These are phyloP conservation scores for Globisporangium solare DNA, from an alignment of 352 stramenopile species.

Conservation along the genomic window DNA sequence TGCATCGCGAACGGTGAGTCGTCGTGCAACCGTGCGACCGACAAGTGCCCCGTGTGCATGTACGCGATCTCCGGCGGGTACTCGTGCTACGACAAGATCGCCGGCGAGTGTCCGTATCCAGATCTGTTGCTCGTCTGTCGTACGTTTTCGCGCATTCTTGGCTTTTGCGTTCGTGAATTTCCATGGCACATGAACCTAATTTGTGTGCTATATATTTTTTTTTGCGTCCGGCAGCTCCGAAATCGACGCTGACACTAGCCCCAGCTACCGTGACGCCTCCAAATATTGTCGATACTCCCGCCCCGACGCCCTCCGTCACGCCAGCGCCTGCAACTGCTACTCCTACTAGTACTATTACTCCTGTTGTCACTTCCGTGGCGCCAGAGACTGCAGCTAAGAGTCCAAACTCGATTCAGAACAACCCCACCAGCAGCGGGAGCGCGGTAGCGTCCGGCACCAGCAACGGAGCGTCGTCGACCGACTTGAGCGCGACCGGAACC, in stretches of 20 bases:
- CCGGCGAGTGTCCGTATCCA: constrained; percentile 31
- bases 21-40: constrained; percentile 36
- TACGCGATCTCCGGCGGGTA: constrained; percentile 59
- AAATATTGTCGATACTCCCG: constrained; percentile 7
- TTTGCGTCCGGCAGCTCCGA: constrained; percentile 2
- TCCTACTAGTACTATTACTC: constrained; percentile 1
- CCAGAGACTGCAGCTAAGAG: background rate
- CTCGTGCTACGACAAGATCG: constrained; percentile 63
- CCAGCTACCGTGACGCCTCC: constrained; percentile 14
- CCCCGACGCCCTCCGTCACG: constrained; percentile 4
- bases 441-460: background rate
- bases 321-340: constrained; percentile 1
- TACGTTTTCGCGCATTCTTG: constrained; percentile 4
- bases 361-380: background rate
- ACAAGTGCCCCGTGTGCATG: constrained; percentile 54
- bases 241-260: background rate
- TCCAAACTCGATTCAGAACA: constrained; percentile 9
- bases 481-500: background rate
- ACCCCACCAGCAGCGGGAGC: constrained; percentile 2
- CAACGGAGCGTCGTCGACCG: background rate
- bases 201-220: constrained; percentile 4
- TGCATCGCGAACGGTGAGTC: constrained; percentile 59
- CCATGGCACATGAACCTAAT: background rate
- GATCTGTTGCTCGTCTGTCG: constrained; percentile 28
- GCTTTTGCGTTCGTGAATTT: background rate